Conservation (phyloP, 345 rosid genomes). For the Mallotus nudiflorus region DNA sequence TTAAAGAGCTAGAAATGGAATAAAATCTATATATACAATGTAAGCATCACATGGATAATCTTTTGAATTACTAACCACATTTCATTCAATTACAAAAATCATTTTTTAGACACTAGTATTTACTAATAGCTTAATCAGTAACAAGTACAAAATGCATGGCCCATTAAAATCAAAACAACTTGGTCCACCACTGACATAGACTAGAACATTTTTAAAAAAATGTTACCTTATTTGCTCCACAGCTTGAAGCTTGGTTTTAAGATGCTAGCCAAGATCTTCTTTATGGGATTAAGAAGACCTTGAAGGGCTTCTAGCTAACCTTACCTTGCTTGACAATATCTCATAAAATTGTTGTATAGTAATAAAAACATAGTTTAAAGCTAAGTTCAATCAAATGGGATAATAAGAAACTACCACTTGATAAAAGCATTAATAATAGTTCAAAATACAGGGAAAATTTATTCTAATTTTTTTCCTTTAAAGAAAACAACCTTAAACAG, state of each 20-base stretch:
- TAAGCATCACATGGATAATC: not conserved
- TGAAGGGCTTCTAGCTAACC: constrained; percentile 76
- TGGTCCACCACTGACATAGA: too few species aligned
- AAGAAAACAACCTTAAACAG: too few species aligned
- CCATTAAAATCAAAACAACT: not conserved
- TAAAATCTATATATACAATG: too few species aligned
- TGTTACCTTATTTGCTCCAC: constrained; percentile 93
- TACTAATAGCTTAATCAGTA: not conserved
- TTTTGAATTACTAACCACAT: not conserved
- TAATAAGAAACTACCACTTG: not conserved
- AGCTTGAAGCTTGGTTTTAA: constrained; percentile 91
- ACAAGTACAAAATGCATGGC: not conserved
- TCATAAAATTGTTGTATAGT: constrained; percentile 78
- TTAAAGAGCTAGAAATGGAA: too few species aligned
- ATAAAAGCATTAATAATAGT: not conserved
- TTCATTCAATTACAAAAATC: not conserved
- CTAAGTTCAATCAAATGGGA: not conserved
- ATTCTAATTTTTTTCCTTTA: too few species aligned
- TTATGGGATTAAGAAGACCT: constrained; percentile 61
- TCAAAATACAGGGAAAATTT: too few species aligned
- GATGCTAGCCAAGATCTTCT: constrained; percentile 90
- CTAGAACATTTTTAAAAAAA: too few species aligned
- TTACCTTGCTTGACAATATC: constrained; percentile 80
- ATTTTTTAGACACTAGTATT: not conserved
- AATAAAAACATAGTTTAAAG: not conserved